Evolutionary conservation across 106 monocot species (phyloP).

Genomic region (Amphibolis antarctica): DNA sequence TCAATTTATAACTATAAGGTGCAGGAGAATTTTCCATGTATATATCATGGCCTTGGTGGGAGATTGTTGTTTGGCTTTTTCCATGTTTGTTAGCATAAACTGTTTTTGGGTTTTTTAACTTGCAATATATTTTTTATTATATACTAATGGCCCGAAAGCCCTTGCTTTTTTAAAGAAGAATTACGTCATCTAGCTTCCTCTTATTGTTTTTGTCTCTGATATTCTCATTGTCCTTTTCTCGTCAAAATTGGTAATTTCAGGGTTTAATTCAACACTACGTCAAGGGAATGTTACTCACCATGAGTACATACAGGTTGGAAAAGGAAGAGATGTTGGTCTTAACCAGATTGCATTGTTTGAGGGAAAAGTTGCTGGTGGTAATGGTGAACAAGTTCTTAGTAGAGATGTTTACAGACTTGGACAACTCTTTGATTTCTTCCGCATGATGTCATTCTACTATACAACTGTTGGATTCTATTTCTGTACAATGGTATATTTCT

Average conservation of each 20-base stretch:
- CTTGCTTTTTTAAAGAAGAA: too few relatives aligned
- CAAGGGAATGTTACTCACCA: conserved; percentile 88
- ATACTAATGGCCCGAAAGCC: too few relatives aligned
- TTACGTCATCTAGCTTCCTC: not conserved
- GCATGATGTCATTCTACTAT: conserved; percentile 88
- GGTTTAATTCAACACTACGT: conserved; percentile 84
- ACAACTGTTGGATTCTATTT: conserved; percentile 84
- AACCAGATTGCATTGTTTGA: conserved; percentile 94
- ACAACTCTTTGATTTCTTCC: conserved; percentile 84
- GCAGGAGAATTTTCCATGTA: too few relatives aligned
- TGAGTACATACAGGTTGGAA: conserved; percentile 93
- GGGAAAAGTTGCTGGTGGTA: conserved; percentile 82
- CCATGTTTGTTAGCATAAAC: too few relatives aligned
- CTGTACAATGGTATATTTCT: conserved; percentile 68
- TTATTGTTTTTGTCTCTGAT: not conserved
- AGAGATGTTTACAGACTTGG: conserved; percentile 89
- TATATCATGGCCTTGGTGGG: too few relatives aligned
- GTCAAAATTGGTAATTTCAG: conserved; percentile 16
- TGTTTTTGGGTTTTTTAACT: too few relatives aligned
- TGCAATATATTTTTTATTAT: too few relatives aligned
- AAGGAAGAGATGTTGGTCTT: conserved; percentile 80
- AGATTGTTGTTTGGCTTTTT: too few relatives aligned
- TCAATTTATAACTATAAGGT: too few relatives aligned
- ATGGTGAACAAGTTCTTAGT: conserved; percentile 92
- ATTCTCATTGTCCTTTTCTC: not conserved